Evolutionary conservation across 306 rosid genomes (phyloP).

Genomic region (Gastrolobium bilobum): DNA sequence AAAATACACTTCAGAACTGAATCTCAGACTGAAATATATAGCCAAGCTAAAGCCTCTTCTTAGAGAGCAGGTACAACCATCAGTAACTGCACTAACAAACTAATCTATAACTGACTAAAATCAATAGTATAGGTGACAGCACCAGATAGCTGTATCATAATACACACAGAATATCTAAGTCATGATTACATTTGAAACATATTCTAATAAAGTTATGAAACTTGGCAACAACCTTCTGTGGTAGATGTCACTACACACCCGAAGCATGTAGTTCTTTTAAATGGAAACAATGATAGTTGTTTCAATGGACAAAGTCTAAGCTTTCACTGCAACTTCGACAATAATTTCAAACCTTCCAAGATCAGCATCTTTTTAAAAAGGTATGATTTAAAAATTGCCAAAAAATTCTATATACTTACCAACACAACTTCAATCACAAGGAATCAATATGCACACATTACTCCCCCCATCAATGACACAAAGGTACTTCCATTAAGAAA

Average conservation of each 20-base stretch:
- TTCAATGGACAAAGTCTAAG: not conserved
- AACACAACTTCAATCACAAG: slow-evolving; percentile 24
- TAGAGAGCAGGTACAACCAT: too few species aligned
- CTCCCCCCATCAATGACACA: slow-evolving; percentile 6
- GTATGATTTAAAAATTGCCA: slow-evolving; percentile 11
- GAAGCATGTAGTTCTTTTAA: slow-evolving; percentile 1
- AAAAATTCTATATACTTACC: slow-evolving; percentile 5
- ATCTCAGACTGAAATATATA: too few species aligned
- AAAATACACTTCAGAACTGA: too few species aligned
- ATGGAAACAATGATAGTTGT: slow-evolving; percentile 9
- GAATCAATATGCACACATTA: slow-evolving; percentile 1
- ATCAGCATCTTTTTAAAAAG: not conserved
- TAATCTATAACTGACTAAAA: too few species aligned
- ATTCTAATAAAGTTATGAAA: not conserved
- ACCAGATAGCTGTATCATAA: too few species aligned
- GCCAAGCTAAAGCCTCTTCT: too few species aligned
- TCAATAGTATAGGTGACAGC: too few species aligned
- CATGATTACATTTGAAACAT: too few species aligned
- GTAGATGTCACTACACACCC: not conserved
- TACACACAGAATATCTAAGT: too few species aligned
- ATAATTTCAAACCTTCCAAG: slow-evolving; percentile 4
- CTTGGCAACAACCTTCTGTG: slow-evolving; percentile 1
- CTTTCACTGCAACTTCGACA: not conserved
- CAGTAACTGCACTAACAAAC: too few species aligned
- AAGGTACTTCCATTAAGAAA: not conserved